Evolutionary conservation across 306 rosid genomes (phyloP), one percentile per base, ranked within the genome.

Genomic region (Astragalus membranaceus): DNA sequence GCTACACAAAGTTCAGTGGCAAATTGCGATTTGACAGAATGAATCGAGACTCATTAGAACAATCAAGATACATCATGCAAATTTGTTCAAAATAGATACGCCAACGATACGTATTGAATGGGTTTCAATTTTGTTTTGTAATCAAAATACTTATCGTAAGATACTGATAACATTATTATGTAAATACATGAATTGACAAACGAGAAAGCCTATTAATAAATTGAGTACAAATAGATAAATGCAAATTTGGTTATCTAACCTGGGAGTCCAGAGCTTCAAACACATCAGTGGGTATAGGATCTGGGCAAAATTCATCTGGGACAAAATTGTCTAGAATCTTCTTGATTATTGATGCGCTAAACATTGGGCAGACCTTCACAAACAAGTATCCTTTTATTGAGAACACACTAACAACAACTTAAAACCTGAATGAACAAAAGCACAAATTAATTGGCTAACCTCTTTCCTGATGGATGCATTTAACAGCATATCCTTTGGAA

Each of bases 401-500:
- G 52, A 73, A 59, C 50, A 67, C 60, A 70, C 32, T 61, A 4
- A 8, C 20, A 53, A 30, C 14, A 42, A 23, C 71, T 14, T 36
- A 47, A 50, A 23, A n/a, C 37, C 32, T 66, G 68, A 55, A 47
- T 12, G 55, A 51, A 39, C 30, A 49, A 35, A 74, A 78, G 39
- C 51, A 12, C 53, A 73, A 71, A 56, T 78, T 44, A 42, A 59
- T 67, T 54, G 48, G 48, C 69, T 7, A 77, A 94, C 99, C 99
- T 94, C 99, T 86, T 82, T 91, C 84, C 97, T 84, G 59, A 91
- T 60, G 72, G 96, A 84, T 79, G 78, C 66, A 61, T 63, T 89
- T 53, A 94, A 76, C 49, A 94, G 86, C 99, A 94, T 78, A 85
- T 94, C 99, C 86, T 94, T 94, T 2, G 99, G 99, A 69, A 94